Conservation (phyloP, 169 alveolate genomes). For the Cryptosporidium parvum region DNA sequence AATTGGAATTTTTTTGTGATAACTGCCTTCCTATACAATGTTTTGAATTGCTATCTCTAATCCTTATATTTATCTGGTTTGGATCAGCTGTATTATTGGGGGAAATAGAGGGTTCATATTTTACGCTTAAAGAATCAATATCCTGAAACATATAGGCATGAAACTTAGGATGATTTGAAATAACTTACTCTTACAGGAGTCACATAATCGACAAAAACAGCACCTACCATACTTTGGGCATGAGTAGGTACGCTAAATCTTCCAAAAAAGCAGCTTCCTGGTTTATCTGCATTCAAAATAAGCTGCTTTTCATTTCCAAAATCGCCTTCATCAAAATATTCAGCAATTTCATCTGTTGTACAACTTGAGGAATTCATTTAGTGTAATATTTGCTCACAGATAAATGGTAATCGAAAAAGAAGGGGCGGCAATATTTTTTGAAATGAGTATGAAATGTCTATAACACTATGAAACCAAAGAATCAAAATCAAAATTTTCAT, state of each 20-base stretch:
- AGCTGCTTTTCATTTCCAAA: constrained; percentile 20
- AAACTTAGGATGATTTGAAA: not conserved
- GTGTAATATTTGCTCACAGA: not conserved
- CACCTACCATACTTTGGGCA: constrained; percentile 66
- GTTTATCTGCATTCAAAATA: constrained; percentile 15
- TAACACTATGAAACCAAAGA: constrained; percentile 25
- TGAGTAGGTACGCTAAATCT: constrained; percentile 72
- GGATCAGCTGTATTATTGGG: not conserved
- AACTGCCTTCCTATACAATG: constrained; percentile 63
- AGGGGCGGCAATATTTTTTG: constrained; percentile 24
- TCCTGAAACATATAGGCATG: constrained; percentile 9
- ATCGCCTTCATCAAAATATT: constrained; percentile 58
- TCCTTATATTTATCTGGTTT: not conserved
- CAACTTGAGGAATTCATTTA: not conserved
- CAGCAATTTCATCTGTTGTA: constrained; percentile 26
- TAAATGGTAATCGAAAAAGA: not conserved
- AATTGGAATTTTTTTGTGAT: constrained; percentile 16
- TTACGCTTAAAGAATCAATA: not conserved
- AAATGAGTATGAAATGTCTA: constrained; percentile 12
- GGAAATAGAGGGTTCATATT: not conserved
- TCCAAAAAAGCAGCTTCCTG: constrained; percentile 57
- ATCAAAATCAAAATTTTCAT: constrained; percentile 64
- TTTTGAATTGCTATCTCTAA: constrained; percentile 70
- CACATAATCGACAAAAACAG: constrained; percentile 35
- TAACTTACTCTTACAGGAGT: constrained; percentile 35